These are phyloP conservation scores for Lachnellula hyalina DNA, from an alignment of 2,329 filamentous ascomycete species.

Conservation along the genomic window DNA sequence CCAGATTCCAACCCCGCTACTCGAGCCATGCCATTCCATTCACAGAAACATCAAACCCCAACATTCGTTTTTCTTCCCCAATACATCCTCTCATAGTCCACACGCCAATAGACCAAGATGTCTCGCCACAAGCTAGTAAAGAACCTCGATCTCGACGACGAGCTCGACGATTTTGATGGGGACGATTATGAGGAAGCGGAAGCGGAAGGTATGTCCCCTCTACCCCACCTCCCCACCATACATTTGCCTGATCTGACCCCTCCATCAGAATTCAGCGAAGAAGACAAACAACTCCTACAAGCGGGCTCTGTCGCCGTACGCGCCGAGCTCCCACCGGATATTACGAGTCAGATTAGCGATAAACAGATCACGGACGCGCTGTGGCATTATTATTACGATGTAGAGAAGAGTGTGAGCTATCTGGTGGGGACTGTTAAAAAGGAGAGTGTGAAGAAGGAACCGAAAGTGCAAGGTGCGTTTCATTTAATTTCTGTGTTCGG, in stretches of 20 bases:
- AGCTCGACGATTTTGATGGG: slow-evolving; percentile 47
- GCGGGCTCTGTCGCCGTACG: slow-evolving; percentile 63
- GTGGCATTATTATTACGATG: slow-evolving; percentile 95
- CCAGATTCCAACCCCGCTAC: no score
- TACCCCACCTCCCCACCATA: neutral
- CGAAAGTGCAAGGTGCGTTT: slow-evolving; percentile 32
- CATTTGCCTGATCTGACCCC: slow-evolving; percentile 6
- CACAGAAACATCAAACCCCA: neutral
- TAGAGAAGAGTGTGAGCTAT: slow-evolving; percentile 79
- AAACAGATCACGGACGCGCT: slow-evolving; percentile 81
- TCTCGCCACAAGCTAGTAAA: slow-evolving; percentile 36
- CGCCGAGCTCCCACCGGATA: slow-evolving; percentile 53
- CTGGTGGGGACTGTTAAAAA: slow-evolving; percentile 53
- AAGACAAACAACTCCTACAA: slow-evolving; percentile 49
- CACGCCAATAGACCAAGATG: slow-evolving; percentile 25
- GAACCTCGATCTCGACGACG: slow-evolving; percentile 39
- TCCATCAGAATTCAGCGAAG: slow-evolving; percentile 28
- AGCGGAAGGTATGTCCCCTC: slow-evolving; percentile 19
- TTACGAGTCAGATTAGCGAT: slow-evolving; percentile 48
- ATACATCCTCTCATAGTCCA: neutral
- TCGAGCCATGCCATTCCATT: no score
- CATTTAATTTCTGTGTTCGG: slow-evolving; percentile 16
- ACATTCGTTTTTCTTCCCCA: neutral
- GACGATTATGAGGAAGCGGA: slow-evolving; percentile 35
- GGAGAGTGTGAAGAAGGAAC: slow-evolving; percentile 29